These are phyloP conservation scores for Leptographium radiaticola DNA, from an alignment of 2,329 filamentous ascomycete genomes.

Conservation along the genomic window DNA sequence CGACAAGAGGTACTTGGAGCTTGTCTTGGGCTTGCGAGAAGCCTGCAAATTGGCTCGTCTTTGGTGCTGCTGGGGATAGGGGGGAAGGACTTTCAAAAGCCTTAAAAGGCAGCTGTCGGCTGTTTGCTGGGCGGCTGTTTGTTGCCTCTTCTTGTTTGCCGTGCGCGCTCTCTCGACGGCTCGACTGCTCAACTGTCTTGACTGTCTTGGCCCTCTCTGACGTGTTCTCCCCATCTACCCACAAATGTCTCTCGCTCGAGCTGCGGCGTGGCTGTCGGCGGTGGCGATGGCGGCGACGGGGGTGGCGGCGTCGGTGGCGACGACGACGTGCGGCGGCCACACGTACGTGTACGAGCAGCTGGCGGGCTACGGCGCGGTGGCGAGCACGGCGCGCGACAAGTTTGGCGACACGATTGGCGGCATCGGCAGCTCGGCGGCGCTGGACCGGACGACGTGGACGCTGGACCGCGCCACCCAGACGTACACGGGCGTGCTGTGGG, in stretches of 20 bases:
- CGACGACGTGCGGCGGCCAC: constrained; percentile 41
- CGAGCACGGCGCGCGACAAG: constrained; percentile 46
- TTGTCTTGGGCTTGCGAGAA: too few species aligned
- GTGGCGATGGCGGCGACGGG: background rate
- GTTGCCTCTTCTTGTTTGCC: too few species aligned
- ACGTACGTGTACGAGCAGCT: constrained; percentile 53
- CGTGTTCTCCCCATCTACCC: background rate
- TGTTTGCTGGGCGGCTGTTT: too few species aligned
- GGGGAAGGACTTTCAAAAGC: too few species aligned
- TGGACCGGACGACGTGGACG: constrained; percentile 41
- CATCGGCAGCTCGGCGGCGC: constrained; percentile 51
- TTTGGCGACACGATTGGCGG: constrained; percentile 58
- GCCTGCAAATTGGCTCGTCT: too few species aligned
- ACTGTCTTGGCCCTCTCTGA: too few species aligned
- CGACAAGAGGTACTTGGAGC: too few species aligned
- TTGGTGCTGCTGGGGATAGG: too few species aligned
- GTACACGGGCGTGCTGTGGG: constrained; percentile 51
- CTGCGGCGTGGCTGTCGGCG: background rate
- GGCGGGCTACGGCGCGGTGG: constrained; percentile 51
- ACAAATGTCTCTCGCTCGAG: background rate
- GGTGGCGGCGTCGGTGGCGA: constrained; percentile 8
- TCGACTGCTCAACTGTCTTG: too few species aligned
- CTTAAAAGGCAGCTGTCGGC: too few species aligned
- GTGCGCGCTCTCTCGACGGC: too few species aligned
- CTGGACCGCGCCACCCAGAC: constrained; percentile 27